Evolutionary conservation across 345 rosid genomes (phyloP).

Genomic region (Salix udensis): DNA sequence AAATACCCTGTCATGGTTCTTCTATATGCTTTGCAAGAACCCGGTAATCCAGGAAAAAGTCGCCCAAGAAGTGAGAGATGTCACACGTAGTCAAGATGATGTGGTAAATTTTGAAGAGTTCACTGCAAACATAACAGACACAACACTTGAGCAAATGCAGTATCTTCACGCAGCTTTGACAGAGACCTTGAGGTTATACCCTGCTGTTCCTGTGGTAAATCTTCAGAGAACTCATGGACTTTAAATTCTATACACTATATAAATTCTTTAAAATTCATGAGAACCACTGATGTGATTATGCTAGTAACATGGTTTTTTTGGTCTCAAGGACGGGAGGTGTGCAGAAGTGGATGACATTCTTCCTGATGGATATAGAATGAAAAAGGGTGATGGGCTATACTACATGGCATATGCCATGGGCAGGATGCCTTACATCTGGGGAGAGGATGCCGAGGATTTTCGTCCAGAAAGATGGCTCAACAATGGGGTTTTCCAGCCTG

Average conservation of each 20-base stretch:
- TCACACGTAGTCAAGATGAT: slow-evolving; percentile 24
- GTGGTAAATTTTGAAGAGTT: slow-evolving; percentile 35
- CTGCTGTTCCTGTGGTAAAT: slow-evolving; percentile 44
- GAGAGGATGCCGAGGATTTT: slow-evolving; percentile 63
- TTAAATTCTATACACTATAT: too few relatives aligned
- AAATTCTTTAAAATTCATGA: neutral
- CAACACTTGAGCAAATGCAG: slow-evolving; percentile 51
- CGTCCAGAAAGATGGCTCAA: slow-evolving; percentile 76
- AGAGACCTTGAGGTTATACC: slow-evolving; percentile 72
- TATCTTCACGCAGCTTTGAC: slow-evolving; percentile 76
- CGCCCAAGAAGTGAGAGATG: slow-evolving; percentile 46
- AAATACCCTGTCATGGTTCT: slow-evolving; percentile 62
- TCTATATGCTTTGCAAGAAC: slow-evolving; percentile 68
- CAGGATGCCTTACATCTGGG: slow-evolving; percentile 73
- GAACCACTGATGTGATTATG: too few relatives aligned
- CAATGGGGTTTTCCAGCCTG: slow-evolving; percentile 54
- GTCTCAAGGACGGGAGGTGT: slow-evolving; percentile 51
- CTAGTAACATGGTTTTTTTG: slow-evolving; percentile 1
- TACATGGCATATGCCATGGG: slow-evolving; percentile 76
- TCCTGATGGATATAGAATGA: slow-evolving; percentile 60
- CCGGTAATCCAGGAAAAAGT: slow-evolving; percentile 68
- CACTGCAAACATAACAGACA: slow-evolving; percentile 36
- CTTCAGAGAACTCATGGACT: too few relatives aligned
- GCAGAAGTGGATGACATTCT: slow-evolving; percentile 61
- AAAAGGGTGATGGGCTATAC: slow-evolving; percentile 53